phyloP scores from a whole-genome alignment of 768 basidiomycete species.

The Naematelia aurantialba region DNA sequence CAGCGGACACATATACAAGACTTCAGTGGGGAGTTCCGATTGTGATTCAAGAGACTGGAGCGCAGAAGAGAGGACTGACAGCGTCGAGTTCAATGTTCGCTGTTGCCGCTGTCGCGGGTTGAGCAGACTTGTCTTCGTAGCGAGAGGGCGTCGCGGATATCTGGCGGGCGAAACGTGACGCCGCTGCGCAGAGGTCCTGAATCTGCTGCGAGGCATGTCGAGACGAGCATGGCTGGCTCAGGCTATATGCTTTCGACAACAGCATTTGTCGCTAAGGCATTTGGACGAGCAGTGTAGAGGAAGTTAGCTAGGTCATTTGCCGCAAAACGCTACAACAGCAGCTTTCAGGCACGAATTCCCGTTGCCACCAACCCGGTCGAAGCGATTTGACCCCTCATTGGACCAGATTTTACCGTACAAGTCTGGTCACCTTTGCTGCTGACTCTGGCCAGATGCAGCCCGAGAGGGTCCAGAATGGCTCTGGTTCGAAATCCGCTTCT shows the following conservation, averaged over 20 bases:
- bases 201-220: slow-evolving; percentile 16
- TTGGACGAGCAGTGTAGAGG: too few species aligned
- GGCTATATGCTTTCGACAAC: background rate
- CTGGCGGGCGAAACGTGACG: background rate
- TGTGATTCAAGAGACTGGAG: background rate
- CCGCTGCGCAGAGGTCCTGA: slow-evolving; percentile 2
- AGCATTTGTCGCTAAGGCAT: too few species aligned
- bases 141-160: slow-evolving; percentile 10
- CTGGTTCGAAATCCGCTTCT: background rate
- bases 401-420: background rate
- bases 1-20: background rate
- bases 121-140: slow-evolving; percentile 20
- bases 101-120: slow-evolving; percentile 35
- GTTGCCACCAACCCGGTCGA: background rate
- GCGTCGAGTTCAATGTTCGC: slow-evolving; percentile 34
- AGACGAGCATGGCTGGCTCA: slow-evolving; percentile 26
- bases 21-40: background rate
- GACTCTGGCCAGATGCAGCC: background rate
- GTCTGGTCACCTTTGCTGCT: background rate
- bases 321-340: background rate
- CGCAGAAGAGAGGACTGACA: slow-evolving; percentile 13
- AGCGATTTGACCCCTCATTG: background rate
- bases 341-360: background rate
- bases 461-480: background rate
- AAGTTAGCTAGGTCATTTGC: too few species aligned